Base-by-base conservation (phyloP, 768 basidiomycete species). In the Termitomyces sp. region DNA sequence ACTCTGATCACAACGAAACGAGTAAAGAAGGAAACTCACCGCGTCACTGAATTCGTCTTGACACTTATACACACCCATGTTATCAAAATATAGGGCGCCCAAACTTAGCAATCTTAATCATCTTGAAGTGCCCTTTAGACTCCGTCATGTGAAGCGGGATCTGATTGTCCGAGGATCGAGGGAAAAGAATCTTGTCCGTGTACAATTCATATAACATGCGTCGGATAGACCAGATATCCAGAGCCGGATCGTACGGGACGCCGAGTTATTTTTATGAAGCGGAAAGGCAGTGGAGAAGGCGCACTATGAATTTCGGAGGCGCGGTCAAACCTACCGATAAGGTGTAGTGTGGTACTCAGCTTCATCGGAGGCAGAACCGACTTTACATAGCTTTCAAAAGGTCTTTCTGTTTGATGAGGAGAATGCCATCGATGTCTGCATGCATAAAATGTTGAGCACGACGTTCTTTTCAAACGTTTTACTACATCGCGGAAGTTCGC, bases 101-200 rank as follows among this genome's bases (percentile, higher is more conserved):
- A 71, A 98, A 98, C 66, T 89, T 88, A 0, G 91, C 91, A 66
- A 89, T 93, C 74, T 96, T 97, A 70, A 98, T 89, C 85, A 93
- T 85, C 72, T 93, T 94, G 59, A 98, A 91, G 46, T 94, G 81
- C 33, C 97, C 95, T 69, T 92, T 95, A 54, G 97, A 78, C 69
- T 98, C 96, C 94, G 98, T 98, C 90, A 98, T 97, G 53, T 91
- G 83, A 52, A 94, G 77, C 18, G 98, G 76, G 96, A 98, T 98
- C 65, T 98, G 95, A 66, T 97, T 97, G 71, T 99, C 98, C 16
- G 91, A 91, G 36, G 93, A 85, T 12, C 96, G 96, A 0, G 97
- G 97, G 70, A 98, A 93, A 38, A 99, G 84, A 53, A 98, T 98
- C 76, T 97, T 98, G 68, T 93, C 94, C 2, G 94, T 94, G 73